Conservation (phyloP, 495 filamentous ascomycete genomes). For the Penicillium silybi region DNA sequence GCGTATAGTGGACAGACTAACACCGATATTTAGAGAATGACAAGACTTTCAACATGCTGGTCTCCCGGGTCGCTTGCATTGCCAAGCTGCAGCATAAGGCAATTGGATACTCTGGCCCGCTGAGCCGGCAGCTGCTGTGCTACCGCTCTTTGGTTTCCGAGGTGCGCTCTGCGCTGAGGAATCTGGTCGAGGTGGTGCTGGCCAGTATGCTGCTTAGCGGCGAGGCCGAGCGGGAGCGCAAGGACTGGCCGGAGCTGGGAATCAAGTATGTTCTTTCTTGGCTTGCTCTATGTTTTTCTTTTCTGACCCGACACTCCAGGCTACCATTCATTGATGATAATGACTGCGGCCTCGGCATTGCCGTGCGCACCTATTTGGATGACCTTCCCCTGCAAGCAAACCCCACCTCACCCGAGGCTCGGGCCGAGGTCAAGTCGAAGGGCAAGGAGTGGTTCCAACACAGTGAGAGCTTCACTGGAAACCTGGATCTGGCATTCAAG, state of each 20-base stretch:
- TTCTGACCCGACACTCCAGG: conserved; percentile 46
- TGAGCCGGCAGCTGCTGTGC: conserved; percentile 83
- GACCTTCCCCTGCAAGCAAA: conserved; percentile 59
- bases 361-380: conserved; percentile 89
- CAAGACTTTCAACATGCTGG: conserved; percentile 67
- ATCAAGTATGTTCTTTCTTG: conserved; percentile 55
- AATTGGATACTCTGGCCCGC: conserved; percentile 90
- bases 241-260: conserved; percentile 67
- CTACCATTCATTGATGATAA: conserved; percentile 83
- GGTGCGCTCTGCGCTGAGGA: conserved; percentile 72
- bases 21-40: conserved; percentile 48
- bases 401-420: conserved; percentile 55
- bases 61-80: conserved; percentile 80
- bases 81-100: conserved; percentile 74
- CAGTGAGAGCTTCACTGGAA: conserved; percentile 67
- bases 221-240: conserved; percentile 65
- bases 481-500: conserved; percentile 74
- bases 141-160: conserved; percentile 80
- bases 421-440: conserved; percentile 57
- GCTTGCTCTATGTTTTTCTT: not conserved
- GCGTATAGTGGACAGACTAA: not conserved
- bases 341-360: conserved; percentile 82
- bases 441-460: conserved; percentile 73
- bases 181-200: conserved; percentile 75
- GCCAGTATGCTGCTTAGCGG: conserved; percentile 76